Conservation (phyloP, 2,329 filamentous ascomycete genomes). For the Trichoderma aggressivum region DNA sequence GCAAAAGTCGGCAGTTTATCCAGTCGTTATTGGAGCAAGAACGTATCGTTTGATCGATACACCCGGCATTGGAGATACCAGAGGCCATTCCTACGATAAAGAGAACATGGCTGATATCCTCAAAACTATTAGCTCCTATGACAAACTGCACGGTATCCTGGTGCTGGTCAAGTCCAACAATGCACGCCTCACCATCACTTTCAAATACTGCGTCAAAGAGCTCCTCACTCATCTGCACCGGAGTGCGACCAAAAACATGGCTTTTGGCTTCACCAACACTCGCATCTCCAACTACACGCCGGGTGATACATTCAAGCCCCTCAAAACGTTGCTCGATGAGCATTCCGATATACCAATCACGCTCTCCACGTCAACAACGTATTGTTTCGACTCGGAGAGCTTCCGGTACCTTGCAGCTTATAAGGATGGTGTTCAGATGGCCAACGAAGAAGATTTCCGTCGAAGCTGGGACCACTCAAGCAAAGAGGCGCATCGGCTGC, state of each 20-base stretch:
- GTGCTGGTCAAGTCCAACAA: conserved; percentile 18
- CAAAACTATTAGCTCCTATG: background rate
- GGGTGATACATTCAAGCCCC: conserved; percentile 6
- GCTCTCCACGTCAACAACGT: background rate
- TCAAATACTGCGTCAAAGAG: conserved; percentile 4
- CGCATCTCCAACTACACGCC: conserved; percentile 13
- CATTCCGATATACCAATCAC: conserved; percentile 1
- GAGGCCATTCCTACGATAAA: conserved; percentile 5
- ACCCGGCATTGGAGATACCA: conserved; percentile 10
- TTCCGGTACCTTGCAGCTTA: conserved; percentile 14
- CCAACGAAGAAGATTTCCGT: background rate
- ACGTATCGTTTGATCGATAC: conserved; percentile 19
- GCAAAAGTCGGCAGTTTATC: conserved; percentile 1
- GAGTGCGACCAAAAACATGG: conserved; percentile 4
- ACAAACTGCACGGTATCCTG: conserved; percentile 6
- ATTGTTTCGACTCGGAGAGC: conserved; percentile 18
- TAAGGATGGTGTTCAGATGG: background rate
- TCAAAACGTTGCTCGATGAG: conserved; percentile 1
- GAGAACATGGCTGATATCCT: conserved; percentile 17
- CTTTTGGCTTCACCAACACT: conserved; percentile 16
- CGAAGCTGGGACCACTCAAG: conserved; percentile 24
- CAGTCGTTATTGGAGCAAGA: conserved; percentile 2
- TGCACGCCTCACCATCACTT: background rate
- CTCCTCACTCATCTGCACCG: conserved; percentile 14
- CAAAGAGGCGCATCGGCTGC: conserved; percentile 18